Base-by-base conservation (phyloP, 2,329 filamentous ascomycete genomes). In the Penicillium sclerotiorum region DNA sequence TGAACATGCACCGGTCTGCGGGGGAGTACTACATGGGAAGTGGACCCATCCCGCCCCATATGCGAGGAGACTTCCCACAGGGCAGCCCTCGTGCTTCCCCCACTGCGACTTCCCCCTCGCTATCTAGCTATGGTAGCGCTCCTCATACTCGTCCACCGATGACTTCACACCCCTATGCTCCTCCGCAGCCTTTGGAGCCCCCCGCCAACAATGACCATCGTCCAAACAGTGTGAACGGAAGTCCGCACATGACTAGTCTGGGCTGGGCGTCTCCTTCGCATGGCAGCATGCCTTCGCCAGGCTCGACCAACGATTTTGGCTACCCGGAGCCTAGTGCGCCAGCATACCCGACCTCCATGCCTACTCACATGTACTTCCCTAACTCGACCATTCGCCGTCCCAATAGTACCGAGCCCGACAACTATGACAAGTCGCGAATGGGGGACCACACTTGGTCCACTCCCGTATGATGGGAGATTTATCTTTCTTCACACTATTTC, bases 161-260 rank as follows among this genome's bases (percentile, higher is more conserved):
- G 60, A 96, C 93, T 0, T 96, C 92, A 32, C 92, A 96, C 70
- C 92, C 93, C 0, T 95, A 93, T 70, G 88, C 87, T n/a, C 90
- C 89, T 20, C 89, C 90, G 1, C 85, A 88, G 41, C 91, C 89
- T 13, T 79, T 96, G 44, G 93, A 96, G 74, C 85, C 86, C 18
- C 90, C 92, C 12, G 77, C 85, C 21, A 92, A 84, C 69, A 81
- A 90, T 54, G 90, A 93, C 67, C 86, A 89, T 51, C 85, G 87
- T 61, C 78, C 83, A 2, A 84, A 81, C 42, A 95, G 89, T 66
- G 86, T 83, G n/a, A 84, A 78, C 49, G 88, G 89, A 45, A 96
- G 91, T 70, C 92, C 93, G 43, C 92, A 96, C 70, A 90, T 96
- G 84, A 74, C 76, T 54, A 85, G 81, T 53, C 81, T 90, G 55